These are phyloP conservation scores for Lachancea thermotolerans DNA, from an alignment of 805 yeast species.

Conservation along the genomic window DNA sequence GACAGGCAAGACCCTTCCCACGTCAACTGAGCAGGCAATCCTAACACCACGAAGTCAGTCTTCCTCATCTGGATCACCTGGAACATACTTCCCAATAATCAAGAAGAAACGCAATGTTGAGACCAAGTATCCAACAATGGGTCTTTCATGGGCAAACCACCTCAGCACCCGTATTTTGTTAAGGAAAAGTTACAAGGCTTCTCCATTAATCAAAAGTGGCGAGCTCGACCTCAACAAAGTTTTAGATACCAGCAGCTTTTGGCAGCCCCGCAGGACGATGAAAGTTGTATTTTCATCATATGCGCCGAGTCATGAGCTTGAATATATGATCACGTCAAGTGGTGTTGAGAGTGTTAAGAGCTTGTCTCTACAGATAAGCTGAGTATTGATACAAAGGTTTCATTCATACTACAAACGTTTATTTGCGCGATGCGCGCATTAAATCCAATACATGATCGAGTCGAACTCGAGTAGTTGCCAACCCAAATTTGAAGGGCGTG, in stretches of 20 bases:
- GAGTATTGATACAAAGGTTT: not conserved
- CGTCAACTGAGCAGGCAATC: too few species aligned
- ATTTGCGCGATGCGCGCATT: too few species aligned
- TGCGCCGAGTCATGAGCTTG: constrained; percentile 18
- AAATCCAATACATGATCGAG: too few species aligned
- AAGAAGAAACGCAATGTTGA: constrained; percentile 27
- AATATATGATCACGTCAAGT: constrained; percentile 20
- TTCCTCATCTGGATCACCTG: too few species aligned
- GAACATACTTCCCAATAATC: not conserved
- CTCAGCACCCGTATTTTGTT: constrained; percentile 45
- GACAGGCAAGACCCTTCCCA: too few species aligned
- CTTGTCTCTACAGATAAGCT: not conserved
- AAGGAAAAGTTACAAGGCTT: constrained; percentile 38
- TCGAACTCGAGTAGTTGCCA: too few species aligned
- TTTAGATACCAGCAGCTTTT: constrained; percentile 27
- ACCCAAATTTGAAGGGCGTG: too few species aligned
- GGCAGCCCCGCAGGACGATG: constrained; percentile 33
- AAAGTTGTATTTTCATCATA: constrained; percentile 38
- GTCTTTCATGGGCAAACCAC: constrained; percentile 47
- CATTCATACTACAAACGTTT: not conserved
- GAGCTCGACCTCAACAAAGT: constrained; percentile 29
- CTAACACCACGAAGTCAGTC: too few species aligned
- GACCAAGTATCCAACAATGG: constrained; percentile 46
- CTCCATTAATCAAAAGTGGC: constrained; percentile 25
- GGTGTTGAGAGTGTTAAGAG: constrained; percentile 19